Percentiles rank a stretch among this genome's conserved stretches.
These are phyloP conservation scores for Macrophomina tecta DNA, from an alignment of 2,329 filamentous ascomycete genomes.

Conservation along the genomic window DNA sequence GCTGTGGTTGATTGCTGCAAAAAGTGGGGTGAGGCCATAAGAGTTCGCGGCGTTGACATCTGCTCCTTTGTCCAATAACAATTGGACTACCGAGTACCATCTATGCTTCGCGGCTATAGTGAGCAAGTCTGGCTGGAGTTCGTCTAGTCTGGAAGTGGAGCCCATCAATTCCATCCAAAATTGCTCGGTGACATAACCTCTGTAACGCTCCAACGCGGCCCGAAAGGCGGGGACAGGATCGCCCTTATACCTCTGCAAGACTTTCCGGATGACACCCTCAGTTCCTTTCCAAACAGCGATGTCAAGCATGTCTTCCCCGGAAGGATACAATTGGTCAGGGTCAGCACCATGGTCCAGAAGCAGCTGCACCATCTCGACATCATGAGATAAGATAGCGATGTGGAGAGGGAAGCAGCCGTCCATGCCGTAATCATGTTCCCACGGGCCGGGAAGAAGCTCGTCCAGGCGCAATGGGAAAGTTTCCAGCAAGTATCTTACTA, in stretches of 20 bases:
- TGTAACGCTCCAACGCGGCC: neutral
- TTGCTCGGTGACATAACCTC: neutral
- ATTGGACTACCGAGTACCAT: neutral
- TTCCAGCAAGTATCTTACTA: neutral
- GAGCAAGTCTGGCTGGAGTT: too few relatives aligned
- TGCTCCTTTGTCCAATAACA: neutral
- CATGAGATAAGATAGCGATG: neutral
- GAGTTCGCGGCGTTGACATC: neutral
- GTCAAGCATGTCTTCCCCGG: too few relatives aligned
- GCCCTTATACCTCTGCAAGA: too few relatives aligned
- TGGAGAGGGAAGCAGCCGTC: neutral
- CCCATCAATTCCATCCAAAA: too few relatives aligned
- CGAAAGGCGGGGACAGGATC: too few relatives aligned
- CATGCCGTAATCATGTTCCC: too few relatives aligned
- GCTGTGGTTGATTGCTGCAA: neutral
- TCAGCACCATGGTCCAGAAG: neutral
- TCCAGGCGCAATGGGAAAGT: neutral
- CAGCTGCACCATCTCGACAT: neutral
- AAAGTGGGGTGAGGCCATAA: neutral
- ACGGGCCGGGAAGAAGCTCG: neutral
- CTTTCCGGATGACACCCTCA: too few relatives aligned
- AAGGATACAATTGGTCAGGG: neutral
- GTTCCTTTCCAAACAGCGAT: too few relatives aligned
- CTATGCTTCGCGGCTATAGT: too few relatives aligned
- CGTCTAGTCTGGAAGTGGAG: neutral